Percentiles rank a stretch among this genome's conserved stretches.
phyloP scores from a whole-genome alignment of 495 filamentous ascomycete species.

The Lasiosphaeris hirsuta region DNA sequence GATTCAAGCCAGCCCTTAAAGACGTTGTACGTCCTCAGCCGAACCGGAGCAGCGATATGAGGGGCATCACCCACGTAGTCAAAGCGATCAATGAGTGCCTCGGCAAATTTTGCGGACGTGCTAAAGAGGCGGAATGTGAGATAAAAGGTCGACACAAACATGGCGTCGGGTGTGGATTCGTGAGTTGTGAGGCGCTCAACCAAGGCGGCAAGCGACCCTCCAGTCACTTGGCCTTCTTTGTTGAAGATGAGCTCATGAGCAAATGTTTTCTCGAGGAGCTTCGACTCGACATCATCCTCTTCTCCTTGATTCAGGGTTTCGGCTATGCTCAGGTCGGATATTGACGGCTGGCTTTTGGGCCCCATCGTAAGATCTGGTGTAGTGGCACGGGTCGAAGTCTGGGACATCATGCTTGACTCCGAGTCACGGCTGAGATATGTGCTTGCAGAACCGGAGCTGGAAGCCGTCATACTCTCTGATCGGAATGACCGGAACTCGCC shows the following conservation, averaged over 20 bases:
- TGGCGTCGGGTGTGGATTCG: constrained; percentile 86
- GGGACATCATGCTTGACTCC: constrained; percentile 74
- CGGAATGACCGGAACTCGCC: constrained; percentile 48
- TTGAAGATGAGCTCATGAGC: constrained; percentile 88
- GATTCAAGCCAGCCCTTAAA: constrained; percentile 97
- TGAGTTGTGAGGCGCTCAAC: constrained; percentile 92
- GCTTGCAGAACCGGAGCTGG: constrained; percentile 57
- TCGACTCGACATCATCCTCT: constrained; percentile 76
- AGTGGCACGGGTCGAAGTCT: constrained; percentile 83
- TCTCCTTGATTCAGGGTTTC: constrained; percentile 63
- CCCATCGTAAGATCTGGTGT: constrained; percentile 65
- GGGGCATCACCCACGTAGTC: constrained; percentile 82
- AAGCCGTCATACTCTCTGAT: constrained; percentile 48
- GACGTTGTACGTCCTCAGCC: constrained; percentile 89
- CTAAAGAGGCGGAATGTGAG: constrained; percentile 96
- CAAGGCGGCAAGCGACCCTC: constrained; percentile 84
- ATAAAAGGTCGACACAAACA: constrained; percentile 94
- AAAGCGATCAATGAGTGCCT: constrained; percentile 82
- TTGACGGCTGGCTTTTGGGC: constrained; percentile 45
- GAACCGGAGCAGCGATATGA: constrained; percentile 70
- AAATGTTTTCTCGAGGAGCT: constrained; percentile 77
- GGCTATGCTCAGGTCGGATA: constrained; percentile 56
- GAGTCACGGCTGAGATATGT: constrained; percentile 80
- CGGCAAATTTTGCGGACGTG: constrained; percentile 72
- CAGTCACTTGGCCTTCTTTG: constrained; percentile 92